Evolutionary conservation across 305 asterid species (phyloP).

Genomic region (Fraxinus platypoda): DNA sequence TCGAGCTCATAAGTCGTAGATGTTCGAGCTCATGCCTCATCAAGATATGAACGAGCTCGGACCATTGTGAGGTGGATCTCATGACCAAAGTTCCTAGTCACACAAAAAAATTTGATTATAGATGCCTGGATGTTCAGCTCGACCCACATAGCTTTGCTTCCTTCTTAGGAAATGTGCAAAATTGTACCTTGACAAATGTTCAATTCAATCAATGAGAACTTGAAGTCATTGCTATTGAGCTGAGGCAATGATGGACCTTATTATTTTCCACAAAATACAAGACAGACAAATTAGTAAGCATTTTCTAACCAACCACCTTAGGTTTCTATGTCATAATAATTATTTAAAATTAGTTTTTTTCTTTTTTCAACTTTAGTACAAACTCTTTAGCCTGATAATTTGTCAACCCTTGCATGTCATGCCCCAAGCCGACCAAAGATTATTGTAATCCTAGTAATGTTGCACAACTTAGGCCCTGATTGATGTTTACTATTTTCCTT

Average conservation of each 20-base stretch:
- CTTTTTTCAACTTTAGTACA: background rate
- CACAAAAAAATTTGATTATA: too few species aligned
- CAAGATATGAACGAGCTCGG: too few species aligned
- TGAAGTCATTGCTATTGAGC: background rate
- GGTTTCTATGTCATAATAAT: background rate
- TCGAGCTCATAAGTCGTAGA: too few species aligned
- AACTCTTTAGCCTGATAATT: background rate
- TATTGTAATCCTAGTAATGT: too few species aligned
- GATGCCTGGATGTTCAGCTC: too few species aligned
- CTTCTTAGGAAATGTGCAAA: too few species aligned
- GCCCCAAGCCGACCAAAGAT: background rate
- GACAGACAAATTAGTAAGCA: background rate
- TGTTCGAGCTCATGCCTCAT: too few species aligned
- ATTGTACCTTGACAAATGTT: background rate
- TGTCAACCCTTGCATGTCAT: background rate
- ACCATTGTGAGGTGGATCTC: too few species aligned
- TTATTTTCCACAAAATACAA: background rate
- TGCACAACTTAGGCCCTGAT: too few species aligned
- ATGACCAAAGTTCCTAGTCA: too few species aligned
- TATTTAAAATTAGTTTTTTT: background rate
- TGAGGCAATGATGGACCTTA: background rate
- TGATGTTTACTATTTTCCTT: too few species aligned
- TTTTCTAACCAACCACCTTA: background rate
- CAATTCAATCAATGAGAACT: background rate
- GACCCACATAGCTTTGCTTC: too few species aligned